These are phyloP conservation scores for Cladosporium austrohemisphaericum DNA, from an alignment of 2,329 filamentous ascomycete genomes.

Conservation along the genomic window DNA sequence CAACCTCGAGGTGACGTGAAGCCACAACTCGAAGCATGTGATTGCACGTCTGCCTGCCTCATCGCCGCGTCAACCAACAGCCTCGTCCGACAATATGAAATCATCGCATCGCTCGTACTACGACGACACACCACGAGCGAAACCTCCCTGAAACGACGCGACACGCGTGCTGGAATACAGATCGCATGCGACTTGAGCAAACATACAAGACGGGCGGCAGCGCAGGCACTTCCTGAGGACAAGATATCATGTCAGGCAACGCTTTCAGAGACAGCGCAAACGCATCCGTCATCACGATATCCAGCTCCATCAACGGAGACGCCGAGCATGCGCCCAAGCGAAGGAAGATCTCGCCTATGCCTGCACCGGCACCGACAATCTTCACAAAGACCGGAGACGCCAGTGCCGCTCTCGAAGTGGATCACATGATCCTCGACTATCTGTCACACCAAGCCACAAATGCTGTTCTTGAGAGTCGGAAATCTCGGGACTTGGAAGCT, in stretches of 20 bases:
- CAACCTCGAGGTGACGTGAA: neutral
- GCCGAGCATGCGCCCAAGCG: constrained; percentile 14
- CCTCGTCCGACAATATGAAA: constrained; percentile 5
- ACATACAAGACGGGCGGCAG: no score
- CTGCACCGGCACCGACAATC: constrained; percentile 14
- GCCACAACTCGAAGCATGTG: neutral
- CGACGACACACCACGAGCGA: constrained; percentile 11
- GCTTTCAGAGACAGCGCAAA: constrained; percentile 12
- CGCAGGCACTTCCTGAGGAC: no score
- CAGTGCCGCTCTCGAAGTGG: constrained; percentile 44
- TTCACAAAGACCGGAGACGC: constrained; percentile 26
- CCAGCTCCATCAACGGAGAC: neutral
- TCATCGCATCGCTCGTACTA: neutral
- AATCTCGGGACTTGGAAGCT: neutral
- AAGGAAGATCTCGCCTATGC: constrained; percentile 5
- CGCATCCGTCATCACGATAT: neutral
- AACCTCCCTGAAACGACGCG: constrained; percentile 17
- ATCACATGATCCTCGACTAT: constrained; percentile 57
- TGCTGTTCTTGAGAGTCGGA: constrained; percentile 35
- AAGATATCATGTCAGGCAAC: constrained; percentile 7
- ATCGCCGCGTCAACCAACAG: neutral
- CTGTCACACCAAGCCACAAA: constrained; percentile 47
- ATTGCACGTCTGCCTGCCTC: neutral
- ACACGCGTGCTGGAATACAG: constrained; percentile 1
- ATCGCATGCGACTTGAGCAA: neutral